These are phyloP conservation scores for Nannochloropsis salina DNA, from an alignment of 108 stramenopile genomes.

Conservation along the genomic window DNA sequence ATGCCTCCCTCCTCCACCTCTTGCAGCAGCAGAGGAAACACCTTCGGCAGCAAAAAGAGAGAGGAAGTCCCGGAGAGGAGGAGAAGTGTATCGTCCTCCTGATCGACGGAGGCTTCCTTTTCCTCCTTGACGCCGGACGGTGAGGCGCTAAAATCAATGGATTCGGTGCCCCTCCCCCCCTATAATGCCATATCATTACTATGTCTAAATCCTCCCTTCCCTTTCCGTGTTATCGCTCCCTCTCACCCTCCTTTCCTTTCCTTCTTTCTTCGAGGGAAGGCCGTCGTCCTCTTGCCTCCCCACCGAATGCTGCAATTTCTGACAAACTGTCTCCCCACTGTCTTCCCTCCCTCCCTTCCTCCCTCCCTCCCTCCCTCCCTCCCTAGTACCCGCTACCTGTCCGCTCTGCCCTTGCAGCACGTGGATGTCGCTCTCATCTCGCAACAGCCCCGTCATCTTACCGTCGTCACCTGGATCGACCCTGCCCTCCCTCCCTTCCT, in stretches of 20 bases:
- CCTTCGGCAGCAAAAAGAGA: not conserved
- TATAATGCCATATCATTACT: not conserved
- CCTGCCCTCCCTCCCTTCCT: not conserved
- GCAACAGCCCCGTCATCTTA: not conserved
- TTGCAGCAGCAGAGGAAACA: not conserved
- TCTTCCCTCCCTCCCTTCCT: not conserved
- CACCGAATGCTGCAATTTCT: no score
- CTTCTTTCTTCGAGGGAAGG: no score
- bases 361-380: not conserved
- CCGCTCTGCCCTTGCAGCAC: not conserved
- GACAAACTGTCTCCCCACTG: not conserved
- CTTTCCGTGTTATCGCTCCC: not conserved
- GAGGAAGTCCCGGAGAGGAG: not conserved
- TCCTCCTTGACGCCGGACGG: not conserved
- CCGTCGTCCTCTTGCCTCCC: no score
- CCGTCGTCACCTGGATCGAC: not conserved
- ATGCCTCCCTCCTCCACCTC: not conserved
- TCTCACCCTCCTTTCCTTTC: not conserved
- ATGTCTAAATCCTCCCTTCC: not conserved
- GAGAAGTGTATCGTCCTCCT: not conserved
- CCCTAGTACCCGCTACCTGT: not conserved
- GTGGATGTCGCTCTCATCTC: not conserved
- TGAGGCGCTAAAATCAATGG: not conserved
- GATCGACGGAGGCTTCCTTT: not conserved
- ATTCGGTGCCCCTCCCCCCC: not conserved